Base-by-base conservation (phyloP, 2,329 filamentous ascomycete genomes). In the Stemphylium vesicarium region DNA sequence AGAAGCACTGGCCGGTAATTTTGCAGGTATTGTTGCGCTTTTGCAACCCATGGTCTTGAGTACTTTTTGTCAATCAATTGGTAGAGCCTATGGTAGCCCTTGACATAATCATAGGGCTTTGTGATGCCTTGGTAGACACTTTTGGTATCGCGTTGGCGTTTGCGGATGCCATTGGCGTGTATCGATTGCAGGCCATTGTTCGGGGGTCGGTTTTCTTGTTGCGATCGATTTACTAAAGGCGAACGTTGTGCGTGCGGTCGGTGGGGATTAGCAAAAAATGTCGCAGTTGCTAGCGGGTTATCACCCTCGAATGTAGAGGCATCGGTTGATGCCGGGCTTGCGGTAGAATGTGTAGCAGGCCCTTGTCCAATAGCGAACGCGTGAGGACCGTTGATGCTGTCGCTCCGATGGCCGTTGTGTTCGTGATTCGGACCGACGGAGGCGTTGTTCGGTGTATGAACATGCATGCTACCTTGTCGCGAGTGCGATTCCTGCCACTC, bases 1-100 rank as follows among this genome's bases (percentile, higher is more conserved):
- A 98, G 94, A 72, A 99, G 95, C 0, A 92, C 95, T 1, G 95
- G 94, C 7, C 95, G 88, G 65, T 97, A 96, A 39, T 90, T 92
- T 6, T 91, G 89, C 47, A 99, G 83, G 0, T 93, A 89, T 77
- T 93, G 91, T 55, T 92, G 92, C 62, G 97, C 96, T 53, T 88
- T 87, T 20, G 94, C 77, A 0, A 89, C 88, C 76, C 93, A 93
- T 61, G 87, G 87, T 11, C 87, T 82, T 1, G 90, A 85, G 67
- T 96, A 93, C 16, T 92, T 89, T 44, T 86, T 86, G 71, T 92
- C 86, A 32, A 97, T 82, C 59, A 93, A 88, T 8, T 87, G 87
- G 38, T 92, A 92, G 59, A 98, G 85, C 61, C 88, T 90, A 76
- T 99, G 95, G 74, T 96, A 98, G 16, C 91, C 92, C 38, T 86